Evolutionary conservation across 202 grass and related monocot genomes (phyloP).

Genomic region (Panicum virgatum): DNA sequence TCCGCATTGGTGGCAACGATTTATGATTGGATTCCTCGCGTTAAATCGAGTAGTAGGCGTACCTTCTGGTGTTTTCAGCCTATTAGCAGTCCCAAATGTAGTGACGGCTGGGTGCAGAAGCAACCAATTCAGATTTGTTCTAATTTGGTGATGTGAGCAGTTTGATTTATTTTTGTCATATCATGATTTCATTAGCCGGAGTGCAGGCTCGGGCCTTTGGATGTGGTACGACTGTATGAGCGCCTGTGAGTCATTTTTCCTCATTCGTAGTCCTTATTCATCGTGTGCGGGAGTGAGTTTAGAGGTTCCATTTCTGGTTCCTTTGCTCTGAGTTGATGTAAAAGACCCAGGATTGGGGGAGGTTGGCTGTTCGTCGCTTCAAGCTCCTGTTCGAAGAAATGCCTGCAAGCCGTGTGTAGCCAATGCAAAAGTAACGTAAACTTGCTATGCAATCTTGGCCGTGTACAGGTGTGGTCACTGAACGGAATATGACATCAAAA

Average conservation of each 20-base stretch:
- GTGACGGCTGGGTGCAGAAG: too few relatives aligned
- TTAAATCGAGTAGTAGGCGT: too few relatives aligned
- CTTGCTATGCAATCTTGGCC: neutral
- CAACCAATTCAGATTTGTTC: too few relatives aligned
- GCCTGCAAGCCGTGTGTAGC: neutral
- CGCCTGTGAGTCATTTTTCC: slow-evolving; percentile 1
- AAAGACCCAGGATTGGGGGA: neutral
- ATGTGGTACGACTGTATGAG: too few relatives aligned
- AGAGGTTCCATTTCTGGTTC: neutral
- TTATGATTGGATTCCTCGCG: too few relatives aligned
- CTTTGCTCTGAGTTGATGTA: neutral
- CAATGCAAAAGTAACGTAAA: neutral
- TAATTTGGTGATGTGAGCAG: too few relatives aligned
- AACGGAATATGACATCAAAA: slow-evolving; percentile 18
- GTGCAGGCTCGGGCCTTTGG: too few relatives aligned
- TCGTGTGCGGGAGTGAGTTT: neutral
- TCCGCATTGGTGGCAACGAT: too few relatives aligned
- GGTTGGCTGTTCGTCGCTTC: neutral
- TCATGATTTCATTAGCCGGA: too few relatives aligned
- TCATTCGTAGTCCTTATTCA: neutral
- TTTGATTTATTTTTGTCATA: too few relatives aligned
- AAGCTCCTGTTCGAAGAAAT: slow-evolving; percentile 32
- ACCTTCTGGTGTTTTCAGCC: too few relatives aligned
- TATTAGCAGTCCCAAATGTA: too few relatives aligned
- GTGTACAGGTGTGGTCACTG: neutral